Evolutionary conservation across 208 protist genomes (phyloP).

Genomic region (Sergeia podlipaevii): DNA sequence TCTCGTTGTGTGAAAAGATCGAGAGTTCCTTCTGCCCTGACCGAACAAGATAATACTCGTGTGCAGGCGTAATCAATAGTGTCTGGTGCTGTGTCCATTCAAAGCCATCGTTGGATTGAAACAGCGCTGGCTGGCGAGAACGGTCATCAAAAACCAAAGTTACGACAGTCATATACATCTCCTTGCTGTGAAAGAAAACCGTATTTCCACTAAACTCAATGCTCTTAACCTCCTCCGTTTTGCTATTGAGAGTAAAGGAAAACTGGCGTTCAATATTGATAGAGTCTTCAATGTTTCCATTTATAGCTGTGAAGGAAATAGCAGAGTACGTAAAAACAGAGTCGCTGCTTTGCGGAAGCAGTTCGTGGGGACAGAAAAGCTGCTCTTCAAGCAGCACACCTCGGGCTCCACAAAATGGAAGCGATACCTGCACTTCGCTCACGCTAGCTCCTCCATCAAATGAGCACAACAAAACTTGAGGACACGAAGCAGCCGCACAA

Average conservation of each 20-base stretch:
- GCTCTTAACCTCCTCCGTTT: conserved; percentile 15
- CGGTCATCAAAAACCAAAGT: conserved; percentile 21
- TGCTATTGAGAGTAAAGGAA: conserved; percentile 14
- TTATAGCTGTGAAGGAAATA: conserved; percentile 1
- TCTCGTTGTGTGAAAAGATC: not conserved
- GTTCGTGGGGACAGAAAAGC: conserved; percentile 42
- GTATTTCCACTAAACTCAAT: conserved; percentile 48
- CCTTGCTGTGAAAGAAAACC: conserved; percentile 19
- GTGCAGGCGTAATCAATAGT: not conserved
- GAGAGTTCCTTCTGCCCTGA: not conserved
- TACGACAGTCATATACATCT: conserved; percentile 45
- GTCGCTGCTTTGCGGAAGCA: conserved; percentile 9
- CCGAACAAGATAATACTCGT: not conserved
- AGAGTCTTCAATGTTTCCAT: conserved; percentile 1
- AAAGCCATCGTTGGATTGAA: too few relatives aligned
- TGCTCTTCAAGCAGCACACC: conserved; percentile 40
- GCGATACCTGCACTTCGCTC: conserved; percentile 14
- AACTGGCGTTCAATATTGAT: conserved; percentile 12
- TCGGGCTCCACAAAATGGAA: conserved; percentile 43
- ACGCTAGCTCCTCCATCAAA: conserved; percentile 50
- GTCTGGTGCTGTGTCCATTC: too few relatives aligned
- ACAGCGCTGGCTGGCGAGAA: conserved; percentile 14
- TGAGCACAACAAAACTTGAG: conserved; percentile 35
- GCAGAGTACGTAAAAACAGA: conserved; percentile 10
- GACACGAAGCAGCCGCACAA: conserved; percentile 10